Conservation (phyloP, 805 yeast genomes). For the Zygotorulaspora sp. region DNA sequence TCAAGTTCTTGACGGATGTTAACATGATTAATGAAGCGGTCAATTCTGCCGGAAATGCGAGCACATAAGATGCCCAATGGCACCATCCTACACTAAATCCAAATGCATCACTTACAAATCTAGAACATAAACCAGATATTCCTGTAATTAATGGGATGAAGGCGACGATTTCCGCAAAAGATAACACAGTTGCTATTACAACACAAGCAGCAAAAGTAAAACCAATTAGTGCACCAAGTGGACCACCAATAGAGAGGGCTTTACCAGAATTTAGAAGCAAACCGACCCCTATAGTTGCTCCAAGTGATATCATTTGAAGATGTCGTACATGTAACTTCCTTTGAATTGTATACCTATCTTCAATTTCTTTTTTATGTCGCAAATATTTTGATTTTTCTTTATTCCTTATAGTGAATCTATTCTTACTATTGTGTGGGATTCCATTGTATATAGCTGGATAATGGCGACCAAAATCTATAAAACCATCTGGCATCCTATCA, state of each 20-base stretch:
- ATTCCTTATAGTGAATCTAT: not conserved
- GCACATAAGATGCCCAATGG: constrained; percentile 67
- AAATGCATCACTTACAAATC: constrained; percentile 74
- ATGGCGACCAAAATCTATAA: constrained; percentile 6
- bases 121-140: constrained; percentile 65
- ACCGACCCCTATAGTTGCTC: constrained; percentile 79
- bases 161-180: constrained; percentile 79
- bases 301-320: constrained; percentile 71
- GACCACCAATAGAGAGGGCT: constrained; percentile 70
- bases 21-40: constrained; percentile 77
- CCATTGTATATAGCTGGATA: constrained; percentile 3
- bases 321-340: constrained; percentile 61
- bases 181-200: constrained; percentile 63
- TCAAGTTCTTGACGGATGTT: constrained; percentile 55
- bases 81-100: constrained; percentile 71
- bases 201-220: constrained; percentile 59
- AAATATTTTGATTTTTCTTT: not conserved
- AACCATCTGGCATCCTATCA: constrained; percentile 13
- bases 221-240: constrained; percentile 68
- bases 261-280: constrained; percentile 65
- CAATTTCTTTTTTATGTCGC: not conserved
- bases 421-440: not conserved
- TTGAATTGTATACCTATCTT: constrained; percentile 35
- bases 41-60: constrained; percentile 74
- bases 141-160: constrained; percentile 76